Base-by-base conservation (phyloP, 306 rosid genomes). In the Pueraria montana region DNA sequence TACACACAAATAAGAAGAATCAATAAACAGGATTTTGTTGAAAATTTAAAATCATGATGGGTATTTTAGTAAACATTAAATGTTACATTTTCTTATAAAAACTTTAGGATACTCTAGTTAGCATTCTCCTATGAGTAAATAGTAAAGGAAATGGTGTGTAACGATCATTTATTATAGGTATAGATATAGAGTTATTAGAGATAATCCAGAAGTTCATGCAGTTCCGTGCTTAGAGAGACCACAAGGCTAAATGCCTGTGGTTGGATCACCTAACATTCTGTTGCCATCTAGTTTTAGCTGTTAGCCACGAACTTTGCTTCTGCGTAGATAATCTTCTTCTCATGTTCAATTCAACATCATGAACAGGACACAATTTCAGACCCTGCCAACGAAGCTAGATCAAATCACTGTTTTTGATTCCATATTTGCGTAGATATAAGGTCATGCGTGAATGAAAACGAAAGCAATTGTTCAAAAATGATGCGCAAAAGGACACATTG, bases 281-380 rank as follows among this genome's bases (percentile, higher is more conserved):
- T 79, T 79, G 46, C 69, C 46, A 55, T 79, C 48, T 78, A n/a
- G 30, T 36, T 64, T 77, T 23, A 43, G 81, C 61, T 76, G 72
- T 45, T 62, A 9, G 21, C 14, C 30, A 61, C 21, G 17, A 34
- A 62, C 20, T 36, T 56, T 52, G 52, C 76, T 52, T 42, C 49
- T 77, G 72, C 26, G 56, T 66, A 50, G 13, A 63, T 63, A 64
- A 46, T 52, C 43, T 52, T 21, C 4, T n/a, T n/a, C n/a, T n/a
- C n/a, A n/a, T 38, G 67, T 74, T 40, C 38, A 56, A 36, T 65
- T 13, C 75, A 78, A 34, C 55, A 13, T 50, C 76, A 23, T 50
- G 11, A 66, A 65, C 67, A 21, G 53, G 40, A 65, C 14, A 65
- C 52, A 32, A 34, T 49, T 32, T 21, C 50, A 78, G 52, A 50